A percentile compares a stretch with the other conserved stretches of the same genome.
Conservation (phyloP, 371 early-diverging fungal genomes). For the Umbelopsis sp. region DNA sequence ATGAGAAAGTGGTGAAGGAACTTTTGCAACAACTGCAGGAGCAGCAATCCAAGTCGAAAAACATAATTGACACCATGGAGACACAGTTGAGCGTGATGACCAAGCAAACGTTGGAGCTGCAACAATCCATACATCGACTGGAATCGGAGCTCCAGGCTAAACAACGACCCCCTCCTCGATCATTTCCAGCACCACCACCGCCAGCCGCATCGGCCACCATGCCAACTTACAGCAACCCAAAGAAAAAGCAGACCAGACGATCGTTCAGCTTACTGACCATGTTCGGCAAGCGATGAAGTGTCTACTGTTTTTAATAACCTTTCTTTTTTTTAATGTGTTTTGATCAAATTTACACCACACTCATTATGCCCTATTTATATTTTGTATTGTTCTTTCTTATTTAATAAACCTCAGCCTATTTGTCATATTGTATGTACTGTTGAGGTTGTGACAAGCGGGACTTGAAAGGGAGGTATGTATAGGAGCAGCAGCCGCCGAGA, state of each 20-base stretch:
- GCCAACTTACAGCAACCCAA: background rate
- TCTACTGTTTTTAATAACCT: background rate
- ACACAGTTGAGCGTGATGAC: background rate
- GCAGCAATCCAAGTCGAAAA: background rate
- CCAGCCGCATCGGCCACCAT: background rate
- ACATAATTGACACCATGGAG: background rate
- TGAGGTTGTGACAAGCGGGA: background rate
- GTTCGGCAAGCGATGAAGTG: background rate
- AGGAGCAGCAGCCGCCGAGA: background rate
- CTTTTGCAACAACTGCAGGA: background rate
- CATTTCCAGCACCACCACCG: background rate
- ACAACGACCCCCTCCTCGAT: background rate
- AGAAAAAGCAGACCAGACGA: constrained; percentile 5
- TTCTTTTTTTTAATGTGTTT: background rate
- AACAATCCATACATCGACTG: background rate
- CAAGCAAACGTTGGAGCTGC: background rate
- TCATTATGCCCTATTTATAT: no score
- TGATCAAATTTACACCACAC: no score
- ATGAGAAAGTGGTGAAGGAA: background rate
- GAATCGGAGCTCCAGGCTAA: background rate
- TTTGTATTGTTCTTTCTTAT: no score
- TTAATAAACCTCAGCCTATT: no score
- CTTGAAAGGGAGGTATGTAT: background rate
- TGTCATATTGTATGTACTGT: background rate
- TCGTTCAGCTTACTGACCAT: background rate